Percentiles rank a stretch among this genome's conserved stretches.
Conservation (phyloP, 2,329 filamentous ascomycete species). For the Talaromyces sp. region DNA sequence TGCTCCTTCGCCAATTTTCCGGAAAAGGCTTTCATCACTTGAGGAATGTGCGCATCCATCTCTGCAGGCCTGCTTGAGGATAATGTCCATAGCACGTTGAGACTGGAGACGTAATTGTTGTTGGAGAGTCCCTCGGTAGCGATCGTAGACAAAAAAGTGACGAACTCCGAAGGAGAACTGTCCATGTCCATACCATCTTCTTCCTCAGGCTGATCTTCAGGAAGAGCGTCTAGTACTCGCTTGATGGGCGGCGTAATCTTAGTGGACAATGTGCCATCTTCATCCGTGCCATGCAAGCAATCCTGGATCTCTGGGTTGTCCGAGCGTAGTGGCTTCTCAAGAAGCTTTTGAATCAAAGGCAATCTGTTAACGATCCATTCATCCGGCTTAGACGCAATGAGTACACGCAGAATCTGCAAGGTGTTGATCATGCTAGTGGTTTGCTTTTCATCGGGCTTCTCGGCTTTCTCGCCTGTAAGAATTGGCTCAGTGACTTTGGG, state of each 20-base stretch:
- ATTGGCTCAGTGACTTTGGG: slow-evolving; percentile 85
- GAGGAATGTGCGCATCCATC: slow-evolving; percentile 82
- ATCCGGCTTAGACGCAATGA: slow-evolving; percentile 80
- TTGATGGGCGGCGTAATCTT: slow-evolving; percentile 72
- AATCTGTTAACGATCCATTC: slow-evolving; percentile 86
- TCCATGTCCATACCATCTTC: slow-evolving; percentile 77
- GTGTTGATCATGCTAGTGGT: slow-evolving; percentile 88
- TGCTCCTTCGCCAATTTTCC: slow-evolving; percentile 91
- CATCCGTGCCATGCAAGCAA: slow-evolving; percentile 72
- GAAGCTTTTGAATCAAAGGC: slow-evolving; percentile 72
- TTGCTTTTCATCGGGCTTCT: slow-evolving; percentile 78
- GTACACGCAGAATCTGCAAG: slow-evolving; percentile 83
- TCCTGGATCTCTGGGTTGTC: slow-evolving; percentile 93
- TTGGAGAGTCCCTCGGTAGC: slow-evolving; percentile 83
- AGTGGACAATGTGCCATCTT: slow-evolving; percentile 64
- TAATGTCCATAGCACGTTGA: slow-evolving; percentile 91
- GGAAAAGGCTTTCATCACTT: slow-evolving; percentile 90
- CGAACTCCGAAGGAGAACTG: slow-evolving; percentile 77
- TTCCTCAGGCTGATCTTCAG: slow-evolving; percentile 73
- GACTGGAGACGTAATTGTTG: slow-evolving; percentile 76
- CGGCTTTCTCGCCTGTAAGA: slow-evolving; percentile 75
- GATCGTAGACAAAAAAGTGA: slow-evolving; percentile 76
- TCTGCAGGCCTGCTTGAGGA: slow-evolving; percentile 78
- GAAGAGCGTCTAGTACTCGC: slow-evolving; percentile 82
- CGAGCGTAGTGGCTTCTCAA: slow-evolving; percentile 83